Evolutionary conservation across 1,284 basidiomycete genomes (phyloP), one percentile per base, ranked within the genome.

Genomic region (Tranzscheliella williamsii): DNA sequence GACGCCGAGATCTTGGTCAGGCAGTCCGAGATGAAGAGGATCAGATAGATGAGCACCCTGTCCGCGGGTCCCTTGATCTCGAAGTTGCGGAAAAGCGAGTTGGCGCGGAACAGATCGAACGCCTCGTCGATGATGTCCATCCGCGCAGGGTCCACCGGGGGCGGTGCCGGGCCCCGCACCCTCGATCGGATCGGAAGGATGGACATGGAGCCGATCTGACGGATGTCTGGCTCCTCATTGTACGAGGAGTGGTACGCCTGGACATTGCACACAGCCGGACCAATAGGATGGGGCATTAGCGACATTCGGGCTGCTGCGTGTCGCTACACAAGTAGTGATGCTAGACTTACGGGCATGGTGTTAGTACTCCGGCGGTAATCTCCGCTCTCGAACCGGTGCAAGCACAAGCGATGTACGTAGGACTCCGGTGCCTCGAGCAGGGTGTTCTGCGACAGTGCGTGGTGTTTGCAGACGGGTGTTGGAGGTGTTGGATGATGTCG

Each of bases 81-180:
- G 78, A 98, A 99, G 82, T 98, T 98, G 75, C 95, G 88, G 81
- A 99, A 99, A 57, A 99, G 87, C 36, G 92, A 95, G 81, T 99
- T 99, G 76, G 95, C 93, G 40, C 95, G 88, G 82, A 99, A 99
- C 49, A 98, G 86, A 81, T 96, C 91, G 43, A 99, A 83, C 4
- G 91, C 87, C 81, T 99, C 95, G 79, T 97, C 93, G 66, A 98
- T 85, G 70, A 98, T 92, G 79, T 99, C 95, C 31, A 85, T 84
- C 57, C 86, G 82, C 11, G 84, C 84, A 0, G 86, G 83, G 78
- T 94, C 90, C 65, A 88, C 90, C 26, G 81, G 78, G 16, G 80
- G 76, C 4, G 91, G 89, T 24, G 95, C 91, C 53, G 93, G 91
- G 13, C 94, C 94, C 50, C 95, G 86, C 69, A 91, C 85, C 79